Percentiles rank a stretch among this genome's conserved stretches.
Conservation (phyloP, 2,329 filamentous ascomycete genomes). For the Colletotrichum echinochloae region DNA sequence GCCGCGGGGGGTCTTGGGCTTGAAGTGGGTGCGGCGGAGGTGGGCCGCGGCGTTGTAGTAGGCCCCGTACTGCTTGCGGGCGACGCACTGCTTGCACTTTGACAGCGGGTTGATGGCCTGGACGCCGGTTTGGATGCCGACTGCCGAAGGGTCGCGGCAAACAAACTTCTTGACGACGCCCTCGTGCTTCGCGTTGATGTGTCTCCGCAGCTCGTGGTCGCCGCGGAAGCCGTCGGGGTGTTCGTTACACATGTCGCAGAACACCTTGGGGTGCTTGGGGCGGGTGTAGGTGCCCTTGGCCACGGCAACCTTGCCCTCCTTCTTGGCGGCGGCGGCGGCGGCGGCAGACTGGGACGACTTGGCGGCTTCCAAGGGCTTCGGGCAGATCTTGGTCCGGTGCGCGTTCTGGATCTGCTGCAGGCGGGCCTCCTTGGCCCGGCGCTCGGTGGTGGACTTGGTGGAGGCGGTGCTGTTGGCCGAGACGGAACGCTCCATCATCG, state of each 20-base stretch:
- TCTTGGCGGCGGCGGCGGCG: slow-evolving; percentile 46
- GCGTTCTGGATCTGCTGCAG: slow-evolving; percentile 60
- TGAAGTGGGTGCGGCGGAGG: slow-evolving; percentile 88
- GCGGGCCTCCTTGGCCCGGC: slow-evolving; percentile 61
- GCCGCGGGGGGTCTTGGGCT: slow-evolving; percentile 65
- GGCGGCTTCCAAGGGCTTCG: slow-evolving; percentile 55
- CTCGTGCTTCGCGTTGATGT: slow-evolving; percentile 75
- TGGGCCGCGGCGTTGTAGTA: slow-evolving; percentile 97
- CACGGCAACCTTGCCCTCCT: slow-evolving; percentile 58
- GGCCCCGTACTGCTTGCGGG: slow-evolving; percentile 83
- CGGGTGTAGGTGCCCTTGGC: slow-evolving; percentile 63
- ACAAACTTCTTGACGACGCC: slow-evolving; percentile 66
- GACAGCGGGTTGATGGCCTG: slow-evolving; percentile 73
- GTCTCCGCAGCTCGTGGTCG: slow-evolving; percentile 82
- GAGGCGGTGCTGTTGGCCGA: slow-evolving; percentile 62
- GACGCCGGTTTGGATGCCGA: slow-evolving; percentile 56
- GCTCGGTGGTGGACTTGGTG: slow-evolving; percentile 56
- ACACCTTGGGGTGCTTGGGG: slow-evolving; percentile 77
- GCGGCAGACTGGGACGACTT: slow-evolving; percentile 43
- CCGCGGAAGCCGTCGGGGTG: slow-evolving; percentile 85
- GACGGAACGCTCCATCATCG: slow-evolving; percentile 61
- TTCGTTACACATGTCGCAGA: slow-evolving; percentile 77
- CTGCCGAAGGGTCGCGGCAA: slow-evolving; percentile 64
- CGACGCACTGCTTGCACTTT: slow-evolving; percentile 86
- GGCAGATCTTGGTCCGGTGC: slow-evolving; percentile 54